Base-by-base conservation (phyloP, 805 yeast species). In the Peterozyma toletana region DNA sequence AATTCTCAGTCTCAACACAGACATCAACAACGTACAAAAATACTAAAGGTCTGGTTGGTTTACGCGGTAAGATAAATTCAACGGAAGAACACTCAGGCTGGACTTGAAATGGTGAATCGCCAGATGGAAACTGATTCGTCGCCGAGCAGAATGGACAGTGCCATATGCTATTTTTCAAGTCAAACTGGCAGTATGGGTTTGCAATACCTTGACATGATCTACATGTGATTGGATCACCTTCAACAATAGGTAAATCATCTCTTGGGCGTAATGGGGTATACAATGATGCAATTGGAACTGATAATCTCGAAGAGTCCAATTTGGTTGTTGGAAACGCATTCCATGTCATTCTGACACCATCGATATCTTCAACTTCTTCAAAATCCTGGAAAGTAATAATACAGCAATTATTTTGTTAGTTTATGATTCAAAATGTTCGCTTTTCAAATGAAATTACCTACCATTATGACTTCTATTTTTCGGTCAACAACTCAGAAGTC, bases 311-410 rank as follows among this genome's bases (percentile, higher is more conserved):
- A 41, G 75, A 73, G 39, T 77, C 80, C 37, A 69, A 62, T 52
- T 71, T 73, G n/a, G 77, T 66, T 37, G 71, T 64, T 5, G 86
- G 85, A 11, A 80, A 59, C 9, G 67, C 64, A 56, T 81, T 83
- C 89, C 93, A 86, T 6, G 90, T 71, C 58, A 81, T 71, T 53
- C 93, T 75, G 35, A 83, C 75, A 39, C 93, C 93, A 52, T 84
- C 83, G 42, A 63, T 58, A 57, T 86, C 93, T 58, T 86, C 95
- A 51, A 72, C 63, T 14, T 66, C 66, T 53, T 76, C 80, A 51
- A 77, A 75, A 34, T 44, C 47, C 47, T 44, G 29, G n/a, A 3
- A 13, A 15, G n/a, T 10, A 13, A 15, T 15, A 31, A 29, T 21
- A 9, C 18, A 10, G 7, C 13, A 35, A 13, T 15, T 16, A 11